Evolutionary conservation across 1,139 yeast species (phyloP), one percentile per base, ranked within the genome.

Genomic region (Blastobotrys niveus): DNA sequence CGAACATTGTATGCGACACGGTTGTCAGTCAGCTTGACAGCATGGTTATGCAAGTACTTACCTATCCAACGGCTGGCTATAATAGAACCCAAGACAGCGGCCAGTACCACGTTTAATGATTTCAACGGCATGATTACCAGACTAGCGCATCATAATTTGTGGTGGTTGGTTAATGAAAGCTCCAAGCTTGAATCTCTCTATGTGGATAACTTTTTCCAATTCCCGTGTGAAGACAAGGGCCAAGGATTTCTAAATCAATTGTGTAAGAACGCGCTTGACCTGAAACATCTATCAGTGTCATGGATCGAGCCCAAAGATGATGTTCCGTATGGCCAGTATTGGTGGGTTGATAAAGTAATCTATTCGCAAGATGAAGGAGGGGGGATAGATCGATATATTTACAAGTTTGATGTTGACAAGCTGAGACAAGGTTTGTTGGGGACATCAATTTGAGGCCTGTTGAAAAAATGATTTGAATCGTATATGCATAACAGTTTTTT

Each of bases 41-140:
- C 38, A 15, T 21, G 24, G 27, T 25, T 40, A 15, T 31, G 42
- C 24, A 8, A 6, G 14, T 14, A 10, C 15, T 14, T 12, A 20
- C 20, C 38, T 31, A 30, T 40, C 34, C 24, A 40, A n/a, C 27
- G 33, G 17, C 24, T 40, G 8, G 12, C 9, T 19, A 40, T 40
- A 9, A 18, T 26, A 12, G 7, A 34, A 5, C 43, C 43, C 12
- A 34, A 34, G 21, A 26, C 43, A 9, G n/a, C 32, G 9, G 34
- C 38, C 5, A n/a, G n/a, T 8, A 40, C 43, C 8, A 40, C 43
- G n/a, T 40, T 40, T 17, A 40, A 18, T n/a, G 26, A 40, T 19
- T 40, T 40, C 18, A 40, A 40, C 20, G 43, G 43, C 24, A 40
- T 40, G 43, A 26, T 40, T 15, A 40, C 43, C 2, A n/a, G 43